Base-by-base conservation (phyloP, 139 green algal genomes). In the Closterium sp. region DNA sequence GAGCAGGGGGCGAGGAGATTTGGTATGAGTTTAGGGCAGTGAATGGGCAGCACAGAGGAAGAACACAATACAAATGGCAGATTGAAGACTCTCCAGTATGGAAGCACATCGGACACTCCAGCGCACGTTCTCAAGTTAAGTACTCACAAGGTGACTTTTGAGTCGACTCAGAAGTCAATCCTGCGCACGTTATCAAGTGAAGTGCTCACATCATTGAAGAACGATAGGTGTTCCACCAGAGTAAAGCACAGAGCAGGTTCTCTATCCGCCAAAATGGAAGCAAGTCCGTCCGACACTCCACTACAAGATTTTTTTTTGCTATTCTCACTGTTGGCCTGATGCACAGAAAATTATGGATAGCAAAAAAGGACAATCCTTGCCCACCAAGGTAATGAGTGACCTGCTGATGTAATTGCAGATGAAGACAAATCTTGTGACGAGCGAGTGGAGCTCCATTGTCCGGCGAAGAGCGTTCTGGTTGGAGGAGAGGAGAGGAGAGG, bases 321-420 rank as follows among this genome's bases (percentile, higher is more conserved):
- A 4, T 87, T 87, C 84, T 87, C 45, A 70, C 32, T 13, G 45
- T 70, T 13, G 45, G 42, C 42, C 42, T 62, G 42, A 62, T 7
- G 42, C 45, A 70, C 5, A 70, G 5, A 70, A 70, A 70, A 13
- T 5, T 5, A 5, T 62, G 42, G 42, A 62, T 62, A 99, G 96
- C 98, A 31, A 97, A 95, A 92, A 99, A 99, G 98, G 32, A 97
- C 95, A 92, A 99, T 99, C 88, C 98, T 96, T 0, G 98, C 42
- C 42, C 42, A 62, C 42, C 42, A 62, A 62, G 42, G 42, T 13
- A 62, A 62, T 62, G 42, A 62, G 42, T 7, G 5, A 92, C 90
- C 91, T 96, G 27, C 95, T 97, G 32, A 99, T 97, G 91, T 99
- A 99, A 96, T 99, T 99, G 96, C 98, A 99, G 91, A 99, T 98